Percentiles rank a stretch among this genome's conserved stretches.
Conservation (phyloP, 1,139 yeast genomes). For the Suhomyces taliae region DNA sequence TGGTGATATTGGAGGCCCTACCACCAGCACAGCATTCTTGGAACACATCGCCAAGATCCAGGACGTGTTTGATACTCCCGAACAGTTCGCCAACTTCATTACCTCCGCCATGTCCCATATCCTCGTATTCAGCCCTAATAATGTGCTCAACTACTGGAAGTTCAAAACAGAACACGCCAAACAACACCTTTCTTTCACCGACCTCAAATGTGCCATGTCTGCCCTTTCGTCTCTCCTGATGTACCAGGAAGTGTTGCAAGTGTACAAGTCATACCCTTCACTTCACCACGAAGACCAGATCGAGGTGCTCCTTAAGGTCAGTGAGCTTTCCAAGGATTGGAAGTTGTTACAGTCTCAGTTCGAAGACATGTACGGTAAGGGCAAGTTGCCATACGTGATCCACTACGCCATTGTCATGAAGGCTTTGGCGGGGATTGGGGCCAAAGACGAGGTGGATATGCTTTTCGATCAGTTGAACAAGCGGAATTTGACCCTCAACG, state of each 20-base stretch:
- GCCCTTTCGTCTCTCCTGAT: constrained; percentile 26
- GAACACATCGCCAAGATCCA: constrained; percentile 12
- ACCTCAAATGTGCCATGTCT: constrained; percentile 32
- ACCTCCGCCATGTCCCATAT: constrained; percentile 24
- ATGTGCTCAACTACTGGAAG: constrained; percentile 26
- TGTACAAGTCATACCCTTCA: constrained; percentile 25
- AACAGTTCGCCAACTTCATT: constrained; percentile 20
- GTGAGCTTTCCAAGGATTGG: constrained; percentile 60
- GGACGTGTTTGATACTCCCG: constrained; percentile 3
- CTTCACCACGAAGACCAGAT: constrained; percentile 42
- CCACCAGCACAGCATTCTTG: constrained; percentile 5
- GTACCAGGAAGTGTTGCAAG: constrained; percentile 25
- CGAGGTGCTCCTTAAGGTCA: constrained; percentile 45
- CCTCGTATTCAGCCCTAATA: constrained; percentile 20
- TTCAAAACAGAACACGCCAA: constrained; percentile 18
- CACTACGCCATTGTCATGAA: constrained; percentile 68
- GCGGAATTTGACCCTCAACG: constrained; percentile 50
- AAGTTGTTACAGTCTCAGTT: constrained; percentile 58
- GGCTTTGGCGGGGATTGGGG: constrained; percentile 61
- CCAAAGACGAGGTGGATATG: constrained; percentile 50
- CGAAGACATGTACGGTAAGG: constrained; percentile 59
- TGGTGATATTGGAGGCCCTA: background rate
- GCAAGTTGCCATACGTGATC: constrained; percentile 52
- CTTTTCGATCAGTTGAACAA: constrained; percentile 49
- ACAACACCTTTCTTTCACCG: constrained; percentile 10